phyloP scores from a whole-genome alignment of 805 yeast genomes.

The Yamadazyma sp. region DNA sequence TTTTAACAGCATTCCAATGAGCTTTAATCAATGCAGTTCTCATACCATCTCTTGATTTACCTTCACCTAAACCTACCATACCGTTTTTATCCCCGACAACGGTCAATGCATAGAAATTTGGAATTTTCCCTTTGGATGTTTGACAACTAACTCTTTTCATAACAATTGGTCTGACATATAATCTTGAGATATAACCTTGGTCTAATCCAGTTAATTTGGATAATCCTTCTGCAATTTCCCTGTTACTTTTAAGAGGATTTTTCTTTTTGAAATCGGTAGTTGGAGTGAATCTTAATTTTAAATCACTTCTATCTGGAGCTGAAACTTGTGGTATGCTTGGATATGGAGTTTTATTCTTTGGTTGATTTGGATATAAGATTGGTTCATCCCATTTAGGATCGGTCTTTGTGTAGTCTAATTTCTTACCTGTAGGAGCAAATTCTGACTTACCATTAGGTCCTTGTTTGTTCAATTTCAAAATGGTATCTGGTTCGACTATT shows the following conservation, averaged over 20 bases:
- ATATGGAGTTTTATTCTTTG: constrained; percentile 49
- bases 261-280: constrained; percentile 11
- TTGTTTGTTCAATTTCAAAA: constrained; percentile 34
- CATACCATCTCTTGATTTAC: constrained; percentile 78
- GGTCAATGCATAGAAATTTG: constrained; percentile 76
- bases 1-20: constrained; percentile 90
- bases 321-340: constrained; percentile 55
- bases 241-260: constrained; percentile 15
- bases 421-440: constrained; percentile 61
- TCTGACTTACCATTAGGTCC: constrained; percentile 33
- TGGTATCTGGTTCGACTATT: constrained; percentile 62
- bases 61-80: constrained; percentile 93
- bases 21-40: constrained; percentile 78
- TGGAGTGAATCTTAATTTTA: constrained; percentile 33
- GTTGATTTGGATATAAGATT: constrained; percentile 48
- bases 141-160: constrained; percentile 84
- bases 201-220: constrained; percentile 65
- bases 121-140: constrained; percentile 88
- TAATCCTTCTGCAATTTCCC: constrained; percentile 50
- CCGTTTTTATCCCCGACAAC: constrained; percentile 93
- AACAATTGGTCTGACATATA: constrained; percentile 64
- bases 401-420: constrained; percentile 55
- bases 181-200: constrained; percentile 54
- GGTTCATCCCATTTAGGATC: constrained; percentile 78
- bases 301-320: constrained; percentile 49